Base-by-base conservation (phyloP, 2,329 filamentous ascomycete genomes). In the Trematosphaeria pertusa region DNA sequence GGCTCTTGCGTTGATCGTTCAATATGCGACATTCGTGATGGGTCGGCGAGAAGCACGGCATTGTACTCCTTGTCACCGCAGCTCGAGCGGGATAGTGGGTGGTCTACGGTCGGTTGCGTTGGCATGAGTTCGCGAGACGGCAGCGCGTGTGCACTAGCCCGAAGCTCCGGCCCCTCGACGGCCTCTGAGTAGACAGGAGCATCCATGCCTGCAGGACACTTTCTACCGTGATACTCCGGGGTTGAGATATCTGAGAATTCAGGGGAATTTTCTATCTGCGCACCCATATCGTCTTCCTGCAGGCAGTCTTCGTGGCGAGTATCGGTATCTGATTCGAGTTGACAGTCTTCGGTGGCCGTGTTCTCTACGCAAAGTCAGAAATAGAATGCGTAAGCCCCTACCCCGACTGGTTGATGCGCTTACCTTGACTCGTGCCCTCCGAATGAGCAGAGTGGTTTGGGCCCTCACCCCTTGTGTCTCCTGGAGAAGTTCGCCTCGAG, bases 291-390 rank as follows among this genome's bases (percentile, higher is more conserved):
- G 22, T 38, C 37, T 50, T 48, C 26, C 36, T 41, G 31, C 38
- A 19, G 31, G 40, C 44, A 32, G 37, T 39, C 34, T 38, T 43
- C 33, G n/a, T n/a, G n/a, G n/a, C n/a, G n/a, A n/a, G n/a, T n/a
- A 24, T 48, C 20, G 32, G 34, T 41, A 37, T 52, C 47, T 44
- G 11, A 30, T 20, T 31, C 26, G 15, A 38, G 10, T 30, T 56
- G 35, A 24, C 39, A 51, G 24, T 49, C 42, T 44, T 46, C 17
- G 24, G 51, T 43, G 24, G 51, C 41, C 35, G 22, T 20, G 47
- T 49, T 47, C 33, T 43, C 53, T 56, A 50, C 37, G 47, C 32
- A 43, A 44, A 39, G 38, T 56, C 22, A 56, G 53, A 48, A 51
- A 46, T 50, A 10, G 30, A 46, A 34, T 50, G 21, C 18, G 14